Percentiles rank a stretch among this genome's conserved stretches.
Evolutionary conservation across 2,329 filamentous ascomycete species (phyloP).

Genomic region (Neonectria sp.): DNA sequence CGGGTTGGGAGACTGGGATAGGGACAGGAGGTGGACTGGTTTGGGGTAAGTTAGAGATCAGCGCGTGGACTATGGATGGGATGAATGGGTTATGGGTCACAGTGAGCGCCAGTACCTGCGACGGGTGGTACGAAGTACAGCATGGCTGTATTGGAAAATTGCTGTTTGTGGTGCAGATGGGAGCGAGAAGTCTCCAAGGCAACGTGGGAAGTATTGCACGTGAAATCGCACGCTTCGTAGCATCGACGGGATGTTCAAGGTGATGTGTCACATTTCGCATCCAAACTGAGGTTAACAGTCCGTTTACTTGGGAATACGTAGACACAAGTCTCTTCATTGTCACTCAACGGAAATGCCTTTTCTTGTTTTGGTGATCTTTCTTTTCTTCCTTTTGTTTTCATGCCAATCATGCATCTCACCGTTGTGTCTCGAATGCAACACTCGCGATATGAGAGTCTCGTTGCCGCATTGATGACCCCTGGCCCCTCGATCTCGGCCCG

Average conservation of each 20-base stretch:
- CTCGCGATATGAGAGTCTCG: conserved; percentile 27
- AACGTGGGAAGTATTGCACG: conserved; percentile 3
- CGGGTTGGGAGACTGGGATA: conserved; percentile 22
- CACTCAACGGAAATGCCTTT: background rate
- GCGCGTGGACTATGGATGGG: conserved; percentile 6
- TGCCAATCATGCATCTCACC: background rate
- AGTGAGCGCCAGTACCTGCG: conserved; percentile 6
- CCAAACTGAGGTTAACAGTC: background rate
- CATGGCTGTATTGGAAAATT: conserved; percentile 1
- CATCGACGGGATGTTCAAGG: background rate
- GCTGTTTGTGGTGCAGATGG: background rate
- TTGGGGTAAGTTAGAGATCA: conserved; percentile 25
- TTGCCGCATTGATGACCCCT: conserved; percentile 40
- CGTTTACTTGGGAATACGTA: background rate
- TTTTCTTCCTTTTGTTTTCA: background rate
- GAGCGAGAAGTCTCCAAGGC: background rate
- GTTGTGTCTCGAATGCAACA: background rate
- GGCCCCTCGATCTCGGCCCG: conserved; percentile 40
- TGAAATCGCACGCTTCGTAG: conserved; percentile 10
- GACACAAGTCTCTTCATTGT: background rate
- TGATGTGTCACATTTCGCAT: conserved; percentile 2
- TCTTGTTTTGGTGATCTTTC: conserved; percentile 3
- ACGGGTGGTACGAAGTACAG: background rate
- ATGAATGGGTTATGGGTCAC: conserved; percentile 9
- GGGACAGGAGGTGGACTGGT: conserved; percentile 29